Base-by-base conservation (phyloP, 305 asterid species). In the Fraxinus platypoda region DNA sequence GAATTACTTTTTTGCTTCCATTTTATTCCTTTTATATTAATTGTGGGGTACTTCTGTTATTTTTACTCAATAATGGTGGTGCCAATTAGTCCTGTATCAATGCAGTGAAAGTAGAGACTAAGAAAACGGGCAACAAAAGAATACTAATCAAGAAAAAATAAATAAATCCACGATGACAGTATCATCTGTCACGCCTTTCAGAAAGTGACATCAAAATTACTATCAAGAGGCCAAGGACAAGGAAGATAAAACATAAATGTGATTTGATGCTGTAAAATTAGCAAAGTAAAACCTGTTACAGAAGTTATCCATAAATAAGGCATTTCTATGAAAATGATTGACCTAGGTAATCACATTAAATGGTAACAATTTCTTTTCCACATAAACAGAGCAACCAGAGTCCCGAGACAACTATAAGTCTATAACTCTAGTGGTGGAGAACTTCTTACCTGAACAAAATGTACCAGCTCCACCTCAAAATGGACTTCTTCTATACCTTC, bases 391-490 rank as follows among this genome's bases (percentile, higher is more conserved):
- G 4, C 28, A 8, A 25, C 21, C 34, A 25, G 26, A n/a, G 66
- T 54, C 66, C 0, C 1, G 38, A 81, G 23, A 83, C 11, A 35
- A 77, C 46, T 38, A 1, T 37, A 33, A 33, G 35, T 33, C 37
- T 54, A 76, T 35, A 41, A 28, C 3, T 75, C 64, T 81, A 38
- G 86, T 2, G 26, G 85, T 74, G 77, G 59, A 79, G 38, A 66
- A 70, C 74, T 33, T 17, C 79, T 81, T 84, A 94, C 98, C 99
- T 96, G 99, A 86, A 94, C 82, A 81, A 94, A 92, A 85, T 94
- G 98, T 52, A 92, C 88, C 86, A 96, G 89, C 85, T 94, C 98
- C 89, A 96, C 98, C 84, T 94, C 98, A 86, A 96, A 96, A 87
- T 90, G 93, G 78, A 93, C 85, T 94, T 96, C 99, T 35, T 83